A percentile compares a stretch with the other conserved stretches of the same genome.
phyloP scores from a whole-genome alignment of 169 alveolate genomes.

The Cryptosporidium baileyi region DNA sequence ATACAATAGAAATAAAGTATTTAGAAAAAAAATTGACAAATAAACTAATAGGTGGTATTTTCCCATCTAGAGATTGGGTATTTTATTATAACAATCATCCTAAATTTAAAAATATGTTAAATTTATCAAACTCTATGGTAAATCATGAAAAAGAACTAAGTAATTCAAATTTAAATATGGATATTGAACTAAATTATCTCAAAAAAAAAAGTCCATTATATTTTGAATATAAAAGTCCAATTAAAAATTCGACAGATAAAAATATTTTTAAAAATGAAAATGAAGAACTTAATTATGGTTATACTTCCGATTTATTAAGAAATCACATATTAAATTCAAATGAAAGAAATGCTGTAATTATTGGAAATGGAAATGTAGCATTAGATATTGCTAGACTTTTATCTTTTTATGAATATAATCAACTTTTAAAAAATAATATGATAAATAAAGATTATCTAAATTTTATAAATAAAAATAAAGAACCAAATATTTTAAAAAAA shows the following conservation, averaged over 20 bases:
- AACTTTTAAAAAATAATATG: slow-evolving; percentile 31
- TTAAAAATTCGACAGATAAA: neutral
- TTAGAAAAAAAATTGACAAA: neutral
- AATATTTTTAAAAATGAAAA: neutral
- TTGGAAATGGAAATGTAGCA: slow-evolving; percentile 70
- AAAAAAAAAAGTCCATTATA: slow-evolving; percentile 2
- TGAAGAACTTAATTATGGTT: slow-evolving; percentile 21
- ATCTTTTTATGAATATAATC: slow-evolving; percentile 25
- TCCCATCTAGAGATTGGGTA: slow-evolving; percentile 67
- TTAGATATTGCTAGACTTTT: slow-evolving; percentile 31
- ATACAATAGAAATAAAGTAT: neutral
- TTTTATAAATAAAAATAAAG: neutral
- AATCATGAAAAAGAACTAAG: neutral
- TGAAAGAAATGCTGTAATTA: slow-evolving; percentile 36
- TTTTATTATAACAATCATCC: slow-evolving; percentile 53
- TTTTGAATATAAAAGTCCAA: slow-evolving; percentile 50
- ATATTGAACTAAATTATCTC: neutral
- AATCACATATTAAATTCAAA: slow-evolving; percentile 11
- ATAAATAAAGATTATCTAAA: slow-evolving; percentile 25
- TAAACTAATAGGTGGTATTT: slow-evolving; percentile 37
- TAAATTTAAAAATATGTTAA: slow-evolving; percentile 11
- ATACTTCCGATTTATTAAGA: neutral
- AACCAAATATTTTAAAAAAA: neutral
- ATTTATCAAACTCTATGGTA: neutral
- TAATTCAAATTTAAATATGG: neutral